phyloP scores from a whole-genome alignment of 176 grass and related monocot species.

The Sorghum bicolor region DNA sequence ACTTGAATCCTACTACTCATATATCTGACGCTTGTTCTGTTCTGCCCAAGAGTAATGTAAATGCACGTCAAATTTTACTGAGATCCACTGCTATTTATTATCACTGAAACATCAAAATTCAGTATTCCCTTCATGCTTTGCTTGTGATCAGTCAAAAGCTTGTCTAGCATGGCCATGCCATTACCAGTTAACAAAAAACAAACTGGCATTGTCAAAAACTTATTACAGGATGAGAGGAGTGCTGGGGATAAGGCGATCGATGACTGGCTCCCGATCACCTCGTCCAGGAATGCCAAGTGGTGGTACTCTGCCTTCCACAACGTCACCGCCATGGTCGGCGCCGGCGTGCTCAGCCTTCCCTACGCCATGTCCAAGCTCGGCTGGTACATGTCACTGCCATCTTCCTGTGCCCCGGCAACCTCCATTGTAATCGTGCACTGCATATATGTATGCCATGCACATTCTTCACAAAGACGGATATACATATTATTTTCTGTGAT shows the following conservation, averaged over 20 bases:
- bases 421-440: too few relatives aligned
- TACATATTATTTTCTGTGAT: neutral
- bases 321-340: conserved; percentile 95
- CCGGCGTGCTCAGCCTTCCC: conserved; percentile 81
- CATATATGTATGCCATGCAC: neutral
- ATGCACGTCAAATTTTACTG: neutral
- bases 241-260: conserved; percentile 39
- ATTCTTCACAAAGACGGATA: neutral
- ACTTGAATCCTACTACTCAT: neutral
- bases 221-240: conserved; percentile 8
- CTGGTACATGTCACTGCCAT: conserved; percentile 36
- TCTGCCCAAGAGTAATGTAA: neutral
- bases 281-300: conserved; percentile 87
- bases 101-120: neutral
- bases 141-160: neutral
- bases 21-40: neutral
- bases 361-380: conserved; percentile 88
- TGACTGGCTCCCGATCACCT: conserved; percentile 79
- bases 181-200: neutral
- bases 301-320: conserved; percentile 97
- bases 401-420: too few relatives aligned
- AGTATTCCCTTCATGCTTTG: neutral
- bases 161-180: neutral
- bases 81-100: neutral
- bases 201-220: neutral